phyloP scores from a whole-genome alignment of 495 filamentous ascomycete species.

The Daldinia vernicosa region DNA sequence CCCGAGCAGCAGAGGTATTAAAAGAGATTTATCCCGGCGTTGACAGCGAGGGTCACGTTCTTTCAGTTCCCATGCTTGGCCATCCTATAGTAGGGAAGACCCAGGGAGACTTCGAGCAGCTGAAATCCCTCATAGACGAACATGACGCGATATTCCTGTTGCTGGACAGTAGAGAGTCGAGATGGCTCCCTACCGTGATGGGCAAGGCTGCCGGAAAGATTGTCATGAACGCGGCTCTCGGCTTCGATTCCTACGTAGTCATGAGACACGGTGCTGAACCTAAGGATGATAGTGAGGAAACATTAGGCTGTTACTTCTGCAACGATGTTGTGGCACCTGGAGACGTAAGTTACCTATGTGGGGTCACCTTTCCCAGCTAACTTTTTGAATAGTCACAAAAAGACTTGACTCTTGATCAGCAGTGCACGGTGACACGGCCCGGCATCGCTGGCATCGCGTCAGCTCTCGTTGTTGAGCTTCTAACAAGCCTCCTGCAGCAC shows the following conservation, averaged over 20 bases:
- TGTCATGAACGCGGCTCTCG: conserved; percentile 94
- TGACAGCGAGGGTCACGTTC: conserved; percentile 75
- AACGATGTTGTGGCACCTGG: conserved; percentile 96
- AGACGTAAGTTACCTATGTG: conserved; percentile 71
- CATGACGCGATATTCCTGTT: conserved; percentile 95
- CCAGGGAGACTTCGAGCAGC: conserved; percentile 75
- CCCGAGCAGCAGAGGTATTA: conserved; percentile 80
- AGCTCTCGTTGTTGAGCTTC: conserved; percentile 87
- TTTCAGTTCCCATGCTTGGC: conserved; percentile 94
- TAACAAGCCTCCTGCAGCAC: conserved; percentile 90
- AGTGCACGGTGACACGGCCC: conserved; percentile 96
- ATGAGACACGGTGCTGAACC: conserved; percentile 86
- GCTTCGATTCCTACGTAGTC: conserved; percentile 95
- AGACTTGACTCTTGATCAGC: conserved; percentile 93
- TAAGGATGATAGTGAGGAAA: conserved; percentile 61
- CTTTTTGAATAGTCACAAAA: conserved; percentile 75
- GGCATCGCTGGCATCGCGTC: conserved; percentile 93
- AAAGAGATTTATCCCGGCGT: conserved; percentile 91
- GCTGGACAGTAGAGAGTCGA: conserved; percentile 94
- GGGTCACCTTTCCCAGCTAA: conserved; percentile 50
- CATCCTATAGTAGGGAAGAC: conserved; percentile 81
- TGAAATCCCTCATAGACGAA: conserved; percentile 78
- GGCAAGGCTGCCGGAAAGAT: conserved; percentile 92
- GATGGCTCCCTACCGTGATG: conserved; percentile 98
- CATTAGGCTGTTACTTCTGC: conserved; percentile 96